A percentile compares a stretch with the other conserved stretches of the same genome.
Conservation (phyloP, 2,329 filamentous ascomycete species). For the Trichophyton equinum region DNA sequence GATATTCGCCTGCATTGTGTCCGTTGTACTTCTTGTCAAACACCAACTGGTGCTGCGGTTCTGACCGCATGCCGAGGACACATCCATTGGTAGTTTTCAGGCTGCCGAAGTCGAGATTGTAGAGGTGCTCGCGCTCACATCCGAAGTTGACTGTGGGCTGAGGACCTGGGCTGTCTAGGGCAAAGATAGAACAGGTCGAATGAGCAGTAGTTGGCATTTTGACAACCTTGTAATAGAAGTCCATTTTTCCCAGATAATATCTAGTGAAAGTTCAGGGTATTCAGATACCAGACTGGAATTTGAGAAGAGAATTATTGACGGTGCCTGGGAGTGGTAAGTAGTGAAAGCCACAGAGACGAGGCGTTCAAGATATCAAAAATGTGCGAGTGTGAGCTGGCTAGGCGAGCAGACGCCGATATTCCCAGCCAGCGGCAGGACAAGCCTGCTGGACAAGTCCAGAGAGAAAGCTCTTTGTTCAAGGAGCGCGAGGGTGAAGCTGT, state of each 20-base stretch:
- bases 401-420: neutral
- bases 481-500: neutral
- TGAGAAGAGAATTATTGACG: neutral
- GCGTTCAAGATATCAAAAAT: neutral
- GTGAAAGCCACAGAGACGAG: neutral
- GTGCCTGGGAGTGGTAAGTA: neutral
- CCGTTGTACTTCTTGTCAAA: neutral
- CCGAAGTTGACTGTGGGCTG: neutral
- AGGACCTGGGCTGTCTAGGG: neutral
- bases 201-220: slow-evolving; percentile 6
- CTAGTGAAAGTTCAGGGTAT: neutral
- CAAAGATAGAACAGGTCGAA: slow-evolving; percentile 10
- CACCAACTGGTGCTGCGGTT: neutral
- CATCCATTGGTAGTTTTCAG: neutral
- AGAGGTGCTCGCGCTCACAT: neutral
- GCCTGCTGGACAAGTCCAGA: neutral
- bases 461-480: neutral
- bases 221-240: neutral
- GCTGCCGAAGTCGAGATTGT: neutral
- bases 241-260: neutral
- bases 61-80: neutral
- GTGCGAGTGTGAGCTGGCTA: neutral
- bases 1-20: neutral
- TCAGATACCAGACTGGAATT: neutral
- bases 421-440: neutral